phyloP scores from a whole-genome alignment of 2,329 filamentous ascomycete species.

The Tolypocladium ovalisporum region DNA sequence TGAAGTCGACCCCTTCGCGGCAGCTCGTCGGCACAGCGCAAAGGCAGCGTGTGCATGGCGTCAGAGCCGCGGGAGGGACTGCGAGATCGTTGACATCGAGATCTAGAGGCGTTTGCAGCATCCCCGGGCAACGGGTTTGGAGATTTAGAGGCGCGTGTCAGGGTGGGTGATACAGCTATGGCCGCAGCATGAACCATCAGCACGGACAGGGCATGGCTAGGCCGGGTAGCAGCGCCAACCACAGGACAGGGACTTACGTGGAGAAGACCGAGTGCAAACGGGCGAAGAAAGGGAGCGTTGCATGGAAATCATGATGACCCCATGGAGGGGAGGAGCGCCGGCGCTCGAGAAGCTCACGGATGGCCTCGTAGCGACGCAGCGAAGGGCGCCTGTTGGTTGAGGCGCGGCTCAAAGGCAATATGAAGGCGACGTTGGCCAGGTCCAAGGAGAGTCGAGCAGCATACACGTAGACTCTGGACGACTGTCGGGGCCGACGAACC shows the following conservation, averaged over 20 bases:
- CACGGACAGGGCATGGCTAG: slow-evolving; percentile 5
- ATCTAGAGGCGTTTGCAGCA: slow-evolving; percentile 36
- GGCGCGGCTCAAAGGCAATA: not conserved
- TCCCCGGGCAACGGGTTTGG: slow-evolving; percentile 44
- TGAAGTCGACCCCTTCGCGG: slow-evolving; percentile 27
- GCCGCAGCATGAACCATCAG: slow-evolving; percentile 15
- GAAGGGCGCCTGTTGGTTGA: slow-evolving; percentile 9
- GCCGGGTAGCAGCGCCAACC: slow-evolving; percentile 3
- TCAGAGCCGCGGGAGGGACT: slow-evolving; percentile 42
- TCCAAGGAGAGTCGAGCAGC: not conserved
- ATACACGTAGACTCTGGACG: not conserved
- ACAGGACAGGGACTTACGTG: slow-evolving; percentile 39
- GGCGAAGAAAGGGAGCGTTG: slow-evolving; percentile 53
- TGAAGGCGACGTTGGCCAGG: not conserved
- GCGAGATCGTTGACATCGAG: slow-evolving; percentile 40
- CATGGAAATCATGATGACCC: slow-evolving; percentile 49
- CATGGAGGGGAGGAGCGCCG: slow-evolving; percentile 23
- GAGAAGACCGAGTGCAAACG: slow-evolving; percentile 44
- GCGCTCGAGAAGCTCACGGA: slow-evolving; percentile 22
- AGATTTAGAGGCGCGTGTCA: slow-evolving; percentile 32
- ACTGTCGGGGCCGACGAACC: not conserved
- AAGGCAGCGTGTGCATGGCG: slow-evolving; percentile 27
- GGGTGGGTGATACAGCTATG: slow-evolving; percentile 21
- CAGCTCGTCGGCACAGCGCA: slow-evolving; percentile 32
- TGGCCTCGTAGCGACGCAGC: slow-evolving; percentile 16